Evolutionary conservation across 2,329 filamentous ascomycete genomes (phyloP).

Genomic region (Ilyonectria robusta): DNA sequence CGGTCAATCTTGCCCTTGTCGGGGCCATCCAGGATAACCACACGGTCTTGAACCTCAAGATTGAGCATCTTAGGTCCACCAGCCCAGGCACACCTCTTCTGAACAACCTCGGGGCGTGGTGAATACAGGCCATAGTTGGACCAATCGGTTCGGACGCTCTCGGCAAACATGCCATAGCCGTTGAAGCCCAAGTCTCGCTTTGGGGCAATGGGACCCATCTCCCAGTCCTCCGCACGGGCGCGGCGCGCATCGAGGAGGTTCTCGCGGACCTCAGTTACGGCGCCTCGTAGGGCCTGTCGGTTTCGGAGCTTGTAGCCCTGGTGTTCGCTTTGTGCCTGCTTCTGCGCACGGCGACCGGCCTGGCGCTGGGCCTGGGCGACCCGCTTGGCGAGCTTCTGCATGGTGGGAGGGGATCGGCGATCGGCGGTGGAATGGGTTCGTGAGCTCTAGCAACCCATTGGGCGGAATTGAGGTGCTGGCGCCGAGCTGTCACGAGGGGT

Average conservation of each 20-base stretch:
- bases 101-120: conserved; percentile 53
- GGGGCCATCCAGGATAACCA: conserved; percentile 83
- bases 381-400: conserved; percentile 81
- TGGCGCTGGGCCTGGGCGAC: conserved; percentile 77
- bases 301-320: conserved; percentile 49
- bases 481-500: conserved; percentile 44
- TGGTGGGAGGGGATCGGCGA: conserved; percentile 51
- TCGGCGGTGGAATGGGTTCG: conserved; percentile 28
- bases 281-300: conserved; percentile 49
- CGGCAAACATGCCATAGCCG: conserved; percentile 70
- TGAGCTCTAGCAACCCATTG: conserved; percentile 47
- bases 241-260: conserved; percentile 59
- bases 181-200: conserved; percentile 78
- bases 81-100: conserved; percentile 68
- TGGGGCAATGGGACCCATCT: conserved; percentile 83
- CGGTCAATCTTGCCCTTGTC: conserved; percentile 88
- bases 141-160: conserved; percentile 56
- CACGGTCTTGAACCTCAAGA: conserved; percentile 80
- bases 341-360: conserved; percentile 64
- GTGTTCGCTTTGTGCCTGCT: conserved; percentile 52
- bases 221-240: conserved; percentile 81
- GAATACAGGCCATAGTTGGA: conserved; percentile 49
- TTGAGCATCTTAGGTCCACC: conserved; percentile 71
- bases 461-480: conserved; percentile 39
- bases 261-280: conserved; percentile 52